A percentile compares a stretch with the other conserved stretches of the same genome.
Conservation (phyloP, 495 filamentous ascomycete species). For the Wilcoxina mikolae region DNA sequence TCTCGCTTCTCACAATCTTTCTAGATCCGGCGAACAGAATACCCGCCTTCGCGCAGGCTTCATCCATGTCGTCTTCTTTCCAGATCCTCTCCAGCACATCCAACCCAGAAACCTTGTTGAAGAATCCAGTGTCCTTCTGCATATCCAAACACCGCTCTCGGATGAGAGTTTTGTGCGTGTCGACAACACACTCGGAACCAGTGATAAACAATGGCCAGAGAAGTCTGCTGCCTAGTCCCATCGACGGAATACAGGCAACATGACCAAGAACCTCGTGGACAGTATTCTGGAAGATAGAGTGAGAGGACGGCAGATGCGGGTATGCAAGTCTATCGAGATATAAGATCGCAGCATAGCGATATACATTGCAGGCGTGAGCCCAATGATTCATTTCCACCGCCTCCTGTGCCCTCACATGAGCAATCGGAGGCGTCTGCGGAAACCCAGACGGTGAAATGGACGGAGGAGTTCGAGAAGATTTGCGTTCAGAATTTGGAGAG, state of each 20-base stretch:
- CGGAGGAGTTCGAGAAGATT: background rate
- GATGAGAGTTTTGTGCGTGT: constrained; percentile 61
- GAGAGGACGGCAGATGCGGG: constrained; percentile 55
- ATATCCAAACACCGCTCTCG: constrained; percentile 70
- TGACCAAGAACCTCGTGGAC: constrained; percentile 69
- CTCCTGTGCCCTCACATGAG: constrained; percentile 25
- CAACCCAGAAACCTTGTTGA: constrained; percentile 76
- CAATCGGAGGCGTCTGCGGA: constrained; percentile 15
- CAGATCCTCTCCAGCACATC: constrained; percentile 78
- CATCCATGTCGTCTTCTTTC: constrained; percentile 31
- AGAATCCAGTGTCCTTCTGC: constrained; percentile 73
- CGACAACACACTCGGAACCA: constrained; percentile 77
- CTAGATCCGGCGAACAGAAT: constrained; percentile 16
- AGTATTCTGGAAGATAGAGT: constrained; percentile 69
- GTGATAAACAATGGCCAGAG: constrained; percentile 90
- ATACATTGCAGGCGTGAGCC: constrained; percentile 55
- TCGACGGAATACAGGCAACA: constrained; percentile 57
- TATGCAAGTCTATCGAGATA: constrained; percentile 81
- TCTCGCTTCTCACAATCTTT: constrained; percentile 12
- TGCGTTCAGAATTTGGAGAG: background rate
- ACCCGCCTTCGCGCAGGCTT: background rate
- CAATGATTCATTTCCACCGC: constrained; percentile 26
- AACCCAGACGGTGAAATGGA: constrained; percentile 7
- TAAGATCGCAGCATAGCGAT: constrained; percentile 74
- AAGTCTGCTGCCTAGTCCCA: constrained; percentile 56